These are phyloP conservation scores for Vitis hybrid DNA, from an alignment of 177 flowering plant genomes.

Conservation along the genomic window DNA sequence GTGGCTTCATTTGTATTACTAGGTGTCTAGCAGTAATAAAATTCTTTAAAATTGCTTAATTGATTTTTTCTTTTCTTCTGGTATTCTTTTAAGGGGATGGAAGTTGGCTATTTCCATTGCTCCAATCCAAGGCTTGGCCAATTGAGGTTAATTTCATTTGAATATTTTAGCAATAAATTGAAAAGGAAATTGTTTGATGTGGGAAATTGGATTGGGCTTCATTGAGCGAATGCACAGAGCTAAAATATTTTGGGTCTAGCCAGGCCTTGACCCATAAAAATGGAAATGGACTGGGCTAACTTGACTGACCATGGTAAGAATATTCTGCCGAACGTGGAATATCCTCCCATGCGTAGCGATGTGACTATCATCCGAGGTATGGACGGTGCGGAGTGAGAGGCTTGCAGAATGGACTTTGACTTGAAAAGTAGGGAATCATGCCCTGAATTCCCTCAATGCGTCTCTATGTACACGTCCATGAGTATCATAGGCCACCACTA, in stretches of 20 bases:
- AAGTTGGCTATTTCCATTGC: too few species aligned
- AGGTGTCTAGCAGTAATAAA: neutral
- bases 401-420: neutral
- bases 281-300: neutral
- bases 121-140: neutral
- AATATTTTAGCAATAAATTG: neutral
- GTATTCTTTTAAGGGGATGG: neutral
- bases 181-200: too few species aligned
- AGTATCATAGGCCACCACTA: too few species aligned
- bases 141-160: neutral
- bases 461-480: too few species aligned
- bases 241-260: too few species aligned
- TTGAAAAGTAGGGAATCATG: neutral
- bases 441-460: too few species aligned
- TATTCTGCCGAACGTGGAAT: neutral
- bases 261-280: neutral
- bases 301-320: neutral
- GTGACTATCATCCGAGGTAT: neutral
- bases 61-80: neutral
- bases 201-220: too few species aligned
- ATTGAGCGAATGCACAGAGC: too few species aligned
- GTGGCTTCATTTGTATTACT: constrained; percentile 4
- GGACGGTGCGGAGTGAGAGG: constrained; percentile 8
- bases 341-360: neutral
- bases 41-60: too few species aligned